Percentiles rank a stretch among this genome's conserved stretches.
These are phyloP conservation scores for Phytophthora multivora DNA, from an alignment of 352 stramenopile species.

Conservation along the genomic window DNA sequence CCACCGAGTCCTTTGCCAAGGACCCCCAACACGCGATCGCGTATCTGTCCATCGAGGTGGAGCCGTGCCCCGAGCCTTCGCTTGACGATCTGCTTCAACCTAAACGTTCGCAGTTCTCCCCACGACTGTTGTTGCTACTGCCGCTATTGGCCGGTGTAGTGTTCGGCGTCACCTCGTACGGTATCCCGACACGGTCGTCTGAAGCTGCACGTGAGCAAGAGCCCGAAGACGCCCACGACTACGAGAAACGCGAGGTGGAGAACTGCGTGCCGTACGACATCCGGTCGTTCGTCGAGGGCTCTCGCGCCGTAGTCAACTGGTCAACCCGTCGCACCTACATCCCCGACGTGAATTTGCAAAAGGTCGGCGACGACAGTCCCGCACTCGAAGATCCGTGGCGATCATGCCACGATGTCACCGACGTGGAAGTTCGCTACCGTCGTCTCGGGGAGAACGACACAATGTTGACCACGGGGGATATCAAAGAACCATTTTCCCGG, in stretches of 20 bases:
- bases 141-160: conserved; percentile 1
- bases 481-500: conserved; percentile 34
- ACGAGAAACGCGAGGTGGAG: conserved; percentile 75
- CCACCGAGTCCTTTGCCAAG: conserved; percentile 14
- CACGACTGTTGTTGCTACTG: conserved; percentile 5
- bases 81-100: background rate
- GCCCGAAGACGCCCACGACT: conserved; percentile 53
- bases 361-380: conserved; percentile 29
- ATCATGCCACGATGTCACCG: conserved; percentile 63
- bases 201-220: conserved; percentile 35
- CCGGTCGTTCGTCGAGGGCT: conserved; percentile 57
- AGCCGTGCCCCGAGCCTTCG: conserved; percentile 16
- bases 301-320: conserved; percentile 68
- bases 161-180: background rate
- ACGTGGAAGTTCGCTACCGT: conserved; percentile 59
- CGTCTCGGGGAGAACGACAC: conserved; percentile 37
- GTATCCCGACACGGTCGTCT: background rate
- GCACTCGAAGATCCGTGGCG: conserved; percentile 54
- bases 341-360: conserved; percentile 51
- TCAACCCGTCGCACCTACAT: conserved; percentile 77
- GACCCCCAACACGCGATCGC: background rate
- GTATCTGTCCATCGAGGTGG: conserved; percentile 25
- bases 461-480: conserved; percentile 10
- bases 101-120: background rate
- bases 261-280: conserved; percentile 86